Evolutionary conservation across 495 filamentous ascomycete species (phyloP), one percentile per base, ranked within the genome.

Genomic region (Daldinia loculata): DNA sequence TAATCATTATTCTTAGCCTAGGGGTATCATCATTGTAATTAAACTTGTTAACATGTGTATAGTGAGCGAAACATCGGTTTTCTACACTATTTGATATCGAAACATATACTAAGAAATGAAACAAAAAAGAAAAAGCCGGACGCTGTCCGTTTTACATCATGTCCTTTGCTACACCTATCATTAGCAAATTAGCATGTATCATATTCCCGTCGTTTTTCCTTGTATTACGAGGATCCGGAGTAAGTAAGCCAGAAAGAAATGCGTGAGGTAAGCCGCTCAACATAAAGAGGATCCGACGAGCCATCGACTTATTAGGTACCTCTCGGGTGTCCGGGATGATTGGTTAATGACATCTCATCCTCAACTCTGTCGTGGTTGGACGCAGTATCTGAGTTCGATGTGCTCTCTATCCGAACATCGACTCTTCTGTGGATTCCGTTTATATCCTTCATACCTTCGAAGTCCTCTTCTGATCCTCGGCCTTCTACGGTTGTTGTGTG

Each of bases 331-430:
- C 62, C 62, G 1, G 62, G 38, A 36, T 65, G 32, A 32, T 65
- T 45, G 0, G 62, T 65, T 17, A 65, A 27, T 36, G 62, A 65
- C 4, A 65, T 48, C 52, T 65, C 62, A 38, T 65, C 62, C 8
- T 57, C 62, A 1, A 56, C n/a, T 17, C 62, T 57, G 8, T 65
- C 50, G 22, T 29, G 22, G 12, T 30, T 53, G 11, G 50, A 65
- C 7, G 36, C 62, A 17, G 53, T 57, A 12, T 65, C 62, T 5
- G 62, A 65, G 30, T 65, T 57, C 6, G 62, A 17, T n/a, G 52
- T 65, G 39, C 62, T 65, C 14, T 65, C 62, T 41, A 65, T 26
- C 8, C 62, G 62, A 32, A 65, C 62, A n/a, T 65, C 62, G 17
- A 65, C 52, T 57, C 62, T 56, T 15, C 52, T 56, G 17, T 65